These are phyloP conservation scores for Patellifolia procumbens DNA, from an alignment of 179 eudicot species.

Conservation along the genomic window DNA sequence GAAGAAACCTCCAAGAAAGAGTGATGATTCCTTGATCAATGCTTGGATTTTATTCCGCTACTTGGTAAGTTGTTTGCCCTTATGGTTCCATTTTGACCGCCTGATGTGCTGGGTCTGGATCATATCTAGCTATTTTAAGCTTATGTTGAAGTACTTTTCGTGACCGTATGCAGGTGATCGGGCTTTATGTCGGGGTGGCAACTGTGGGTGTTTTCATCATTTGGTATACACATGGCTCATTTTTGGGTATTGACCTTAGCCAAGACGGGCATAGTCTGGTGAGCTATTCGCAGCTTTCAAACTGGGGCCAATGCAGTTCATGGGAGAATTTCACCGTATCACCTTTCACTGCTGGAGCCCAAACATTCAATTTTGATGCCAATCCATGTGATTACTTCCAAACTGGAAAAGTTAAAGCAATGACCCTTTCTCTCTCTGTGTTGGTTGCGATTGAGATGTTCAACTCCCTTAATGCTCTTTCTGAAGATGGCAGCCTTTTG, in stretches of 20 bases:
- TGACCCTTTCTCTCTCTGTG: conserved; percentile 95
- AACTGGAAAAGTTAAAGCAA: conserved; percentile 84
- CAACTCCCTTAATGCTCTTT: conserved; percentile 90
- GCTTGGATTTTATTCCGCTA: conserved; percentile 94
- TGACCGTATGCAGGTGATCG: conserved; percentile 65
- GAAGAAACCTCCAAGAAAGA: conserved; percentile 91
- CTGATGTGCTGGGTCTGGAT: background rate
- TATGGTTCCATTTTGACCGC: background rate
- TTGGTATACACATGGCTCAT: conserved; percentile 86
- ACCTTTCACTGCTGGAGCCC: conserved; percentile 76
- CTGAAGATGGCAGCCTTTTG: conserved; percentile 88
- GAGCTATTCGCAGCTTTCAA: conserved; percentile 75
- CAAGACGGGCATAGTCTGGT: conserved; percentile 94
- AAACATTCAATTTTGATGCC: conserved; percentile 48
- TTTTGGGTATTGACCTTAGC: conserved; percentile 84
- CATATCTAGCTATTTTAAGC: background rate
- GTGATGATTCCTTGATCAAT: conserved; percentile 86
- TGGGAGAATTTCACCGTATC: conserved; percentile 71
- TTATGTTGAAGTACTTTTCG: conserved; percentile 3
- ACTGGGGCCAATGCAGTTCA: conserved; percentile 83
- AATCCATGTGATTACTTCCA: conserved; percentile 89
- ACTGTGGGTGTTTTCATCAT: conserved; percentile 89
- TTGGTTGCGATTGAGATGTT: conserved; percentile 98
- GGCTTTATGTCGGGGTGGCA: conserved; percentile 84
- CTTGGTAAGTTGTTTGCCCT: conserved; percentile 46